Evolutionary conservation across 2,329 filamentous ascomycete species (phyloP), one percentile per base, ranked within the genome.

Genomic region (Tolypocladium endophyticum): DNA sequence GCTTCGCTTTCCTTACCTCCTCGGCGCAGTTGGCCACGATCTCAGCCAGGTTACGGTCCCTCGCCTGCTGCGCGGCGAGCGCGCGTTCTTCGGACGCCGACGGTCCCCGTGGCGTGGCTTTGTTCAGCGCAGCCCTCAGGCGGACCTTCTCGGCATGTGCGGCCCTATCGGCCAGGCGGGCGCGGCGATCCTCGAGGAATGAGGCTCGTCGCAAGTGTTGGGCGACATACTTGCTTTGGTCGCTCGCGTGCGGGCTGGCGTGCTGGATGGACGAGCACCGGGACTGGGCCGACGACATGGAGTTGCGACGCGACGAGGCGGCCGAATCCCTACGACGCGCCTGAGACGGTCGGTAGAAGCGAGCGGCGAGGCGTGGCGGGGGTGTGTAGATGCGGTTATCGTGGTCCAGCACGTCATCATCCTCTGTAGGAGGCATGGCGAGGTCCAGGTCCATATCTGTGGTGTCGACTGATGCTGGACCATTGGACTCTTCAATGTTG

Each of bases 141-240:
- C 90, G 86, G 20, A 94, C 90, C 71, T 92, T 90, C 72, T 94
- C 90, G 28, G 88, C 90, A 72, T 94, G 89, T 9, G 88, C 88
- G 35, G 90, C 90, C 59, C 89, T 81, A 71, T 92, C 89, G 59
- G 90, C 89, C 23, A 94, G 80, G 25, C 89, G 83, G 18, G 89
- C 89, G 70, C 90, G 91, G 62, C 90, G 86, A 65, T 88, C 87
- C 72, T 92, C 89, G 62, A 93, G 82, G 61, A 93, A 92, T 20
- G 88, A 90, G 56, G 88, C 87, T 58, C 90, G 86, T 52, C 90
- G 89, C 60, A 92, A 79, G 70, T 92, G 89, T 70, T 92, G 89
- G 60, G 89, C 88, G 59, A 92, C 79, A 72, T 90, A 82, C 70
- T 89, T 89, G 77, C 87, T 91, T 74, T 91, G 88, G 25, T 84